phyloP scores from a whole-genome alignment of 1,284 basidiomycete species.

The Omphalotus olearius region DNA sequence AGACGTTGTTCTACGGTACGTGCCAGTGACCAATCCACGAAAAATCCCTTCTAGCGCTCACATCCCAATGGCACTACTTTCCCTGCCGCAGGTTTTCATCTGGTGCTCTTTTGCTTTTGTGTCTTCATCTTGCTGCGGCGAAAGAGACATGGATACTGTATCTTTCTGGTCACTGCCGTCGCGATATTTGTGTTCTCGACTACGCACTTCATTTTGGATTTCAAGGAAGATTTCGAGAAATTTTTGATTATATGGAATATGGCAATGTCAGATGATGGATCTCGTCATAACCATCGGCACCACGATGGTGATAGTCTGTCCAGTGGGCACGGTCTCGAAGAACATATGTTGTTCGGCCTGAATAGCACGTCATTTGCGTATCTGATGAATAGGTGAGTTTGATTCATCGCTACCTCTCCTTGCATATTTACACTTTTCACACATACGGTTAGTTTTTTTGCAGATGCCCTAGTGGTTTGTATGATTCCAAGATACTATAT shows the following conservation, averaged over 20 bases:
- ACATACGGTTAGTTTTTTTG: slow-evolving; percentile 4
- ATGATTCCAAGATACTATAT: neutral
- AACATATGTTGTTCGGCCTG: neutral
- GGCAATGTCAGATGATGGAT: too few species aligned
- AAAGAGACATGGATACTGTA: slow-evolving; percentile 5
- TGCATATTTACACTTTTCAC: neutral
- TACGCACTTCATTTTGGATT: neutral
- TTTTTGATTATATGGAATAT: neutral
- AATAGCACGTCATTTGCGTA: slow-evolving; percentile 7
- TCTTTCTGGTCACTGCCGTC: slow-evolving; percentile 5
- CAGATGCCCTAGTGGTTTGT: slow-evolving; percentile 11
- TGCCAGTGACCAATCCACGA: neutral
- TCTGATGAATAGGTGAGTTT: slow-evolving; percentile 12
- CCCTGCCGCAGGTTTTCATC: slow-evolving; percentile 4
- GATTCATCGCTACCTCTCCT: neutral
- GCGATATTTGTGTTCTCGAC: slow-evolving; percentile 10
- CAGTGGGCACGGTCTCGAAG: neutral
- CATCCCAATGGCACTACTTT: neutral
- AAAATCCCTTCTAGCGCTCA: neutral
- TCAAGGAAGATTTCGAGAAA: neutral
- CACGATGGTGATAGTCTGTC: neutral
- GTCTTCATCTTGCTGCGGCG: slow-evolving; percentile 7
- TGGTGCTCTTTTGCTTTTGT: slow-evolving; percentile 9
- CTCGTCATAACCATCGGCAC: neutral
- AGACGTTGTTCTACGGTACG: slow-evolving; percentile 11